phyloP scores from a whole-genome alignment of 2,329 filamentous ascomycete species.

The Cladosporium sp. region DNA sequence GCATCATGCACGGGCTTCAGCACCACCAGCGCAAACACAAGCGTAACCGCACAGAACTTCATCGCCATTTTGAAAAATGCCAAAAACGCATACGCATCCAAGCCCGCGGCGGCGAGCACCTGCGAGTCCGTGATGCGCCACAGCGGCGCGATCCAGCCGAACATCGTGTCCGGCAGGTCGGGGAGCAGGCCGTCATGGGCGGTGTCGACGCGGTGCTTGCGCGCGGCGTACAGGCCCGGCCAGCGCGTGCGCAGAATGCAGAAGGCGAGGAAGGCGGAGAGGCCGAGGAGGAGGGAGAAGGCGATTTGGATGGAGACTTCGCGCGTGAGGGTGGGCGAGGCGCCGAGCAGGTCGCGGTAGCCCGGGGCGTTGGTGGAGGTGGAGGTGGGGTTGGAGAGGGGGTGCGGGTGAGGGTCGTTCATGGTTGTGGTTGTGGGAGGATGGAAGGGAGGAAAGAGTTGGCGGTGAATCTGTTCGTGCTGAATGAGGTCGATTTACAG shows the following conservation, averaged over 20 bases:
- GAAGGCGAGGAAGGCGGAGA: conserved; percentile 69
- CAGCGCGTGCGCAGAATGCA: conserved; percentile 85
- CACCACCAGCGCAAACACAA: conserved; percentile 75
- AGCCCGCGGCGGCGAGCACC: conserved; percentile 80
- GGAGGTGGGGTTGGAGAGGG: too few species aligned
- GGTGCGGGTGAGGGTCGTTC: too few species aligned
- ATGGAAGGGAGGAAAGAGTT: too few species aligned
- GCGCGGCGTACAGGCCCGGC: conserved; percentile 84
- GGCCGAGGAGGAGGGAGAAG: conserved; percentile 66
- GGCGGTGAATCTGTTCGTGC: too few species aligned
- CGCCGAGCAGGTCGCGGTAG: conserved; percentile 26
- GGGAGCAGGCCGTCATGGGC: conserved; percentile 67
- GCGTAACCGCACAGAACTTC: conserved; percentile 72
- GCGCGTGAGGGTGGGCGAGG: conserved; percentile 33
- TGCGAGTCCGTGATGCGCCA: conserved; percentile 85
- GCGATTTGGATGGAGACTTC: conserved; percentile 61
- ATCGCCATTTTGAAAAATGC: conserved; percentile 95
- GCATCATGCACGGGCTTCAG: conserved; percentile 81
- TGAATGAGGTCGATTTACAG: too few species aligned
- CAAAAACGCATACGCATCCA: conserved; percentile 95
- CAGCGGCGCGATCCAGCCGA: conserved; percentile 88
- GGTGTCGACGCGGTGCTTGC: conserved; percentile 70
- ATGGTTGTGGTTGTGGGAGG: too few species aligned
- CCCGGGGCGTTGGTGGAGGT: conserved; percentile 3
- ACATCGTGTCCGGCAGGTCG: conserved; percentile 73